Conservation (phyloP, 2,329 filamentous ascomycete species). For the Sarocladium kiliense region DNA sequence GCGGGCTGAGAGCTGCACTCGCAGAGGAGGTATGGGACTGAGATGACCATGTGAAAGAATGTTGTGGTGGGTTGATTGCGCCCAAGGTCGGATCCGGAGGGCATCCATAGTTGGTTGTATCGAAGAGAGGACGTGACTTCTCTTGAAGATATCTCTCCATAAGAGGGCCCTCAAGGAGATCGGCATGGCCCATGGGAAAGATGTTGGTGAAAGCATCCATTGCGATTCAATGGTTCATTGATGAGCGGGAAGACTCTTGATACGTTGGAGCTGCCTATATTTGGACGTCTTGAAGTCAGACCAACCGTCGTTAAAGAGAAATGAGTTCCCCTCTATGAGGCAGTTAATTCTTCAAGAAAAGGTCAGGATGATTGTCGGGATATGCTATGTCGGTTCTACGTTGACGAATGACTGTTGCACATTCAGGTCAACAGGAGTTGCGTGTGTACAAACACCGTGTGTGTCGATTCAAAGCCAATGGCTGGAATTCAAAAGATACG, state of each 20-base stretch:
- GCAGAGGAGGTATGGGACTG: not conserved
- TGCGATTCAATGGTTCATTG: not conserved
- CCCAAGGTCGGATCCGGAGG: not conserved
- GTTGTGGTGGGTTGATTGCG: not conserved
- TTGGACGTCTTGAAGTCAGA: no score
- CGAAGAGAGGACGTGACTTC: not conserved
- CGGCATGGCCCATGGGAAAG: not conserved
- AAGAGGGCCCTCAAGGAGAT: not conserved
- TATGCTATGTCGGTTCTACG: no score
- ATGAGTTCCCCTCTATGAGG: no score
- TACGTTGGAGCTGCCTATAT: no score
- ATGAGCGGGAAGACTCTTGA: not conserved
- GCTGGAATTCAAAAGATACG: no score
- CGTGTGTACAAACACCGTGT: no score
- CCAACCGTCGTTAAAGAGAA: no score
- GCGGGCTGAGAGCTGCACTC: not conserved
- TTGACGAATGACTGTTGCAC: no score
- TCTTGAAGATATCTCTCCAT: conserved; percentile 2
- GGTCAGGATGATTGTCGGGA: no score
- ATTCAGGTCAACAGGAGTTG: no score
- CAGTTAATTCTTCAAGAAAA: no score
- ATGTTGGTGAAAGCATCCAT: not conserved
- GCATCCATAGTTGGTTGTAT: not conserved
- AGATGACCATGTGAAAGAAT: not conserved
- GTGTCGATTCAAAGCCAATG: no score